These are phyloP conservation scores for Botrytis elliptica DNA, from an alignment of 2,329 filamentous ascomycete genomes.

Conservation along the genomic window DNA sequence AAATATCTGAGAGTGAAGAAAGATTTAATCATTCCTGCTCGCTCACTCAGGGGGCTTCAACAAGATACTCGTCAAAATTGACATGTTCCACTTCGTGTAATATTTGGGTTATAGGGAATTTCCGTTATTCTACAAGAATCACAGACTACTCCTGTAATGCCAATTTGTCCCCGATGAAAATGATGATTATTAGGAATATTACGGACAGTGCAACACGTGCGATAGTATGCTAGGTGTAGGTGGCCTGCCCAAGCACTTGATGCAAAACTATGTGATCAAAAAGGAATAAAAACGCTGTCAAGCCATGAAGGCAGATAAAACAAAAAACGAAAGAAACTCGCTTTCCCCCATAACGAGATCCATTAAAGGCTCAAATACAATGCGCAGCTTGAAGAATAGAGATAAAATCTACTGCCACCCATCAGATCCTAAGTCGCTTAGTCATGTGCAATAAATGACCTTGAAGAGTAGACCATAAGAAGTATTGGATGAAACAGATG, in stretches of 20 bases:
- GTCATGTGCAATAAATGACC: neutral
- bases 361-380: neutral
- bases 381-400: neutral
- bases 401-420: neutral
- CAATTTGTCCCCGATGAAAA: neutral
- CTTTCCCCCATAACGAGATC: neutral
- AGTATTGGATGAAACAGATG: constrained; percentile 2
- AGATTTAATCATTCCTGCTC: neutral
- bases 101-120: no score
- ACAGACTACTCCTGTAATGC: neutral
- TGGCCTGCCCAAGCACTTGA: neutral
- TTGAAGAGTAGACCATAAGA: neutral
- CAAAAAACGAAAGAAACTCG: no score
- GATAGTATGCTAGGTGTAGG: neutral
- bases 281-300: neutral
- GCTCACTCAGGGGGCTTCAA: neutral
- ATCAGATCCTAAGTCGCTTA: neutral
- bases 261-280: neutral
- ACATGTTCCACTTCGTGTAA: neutral
- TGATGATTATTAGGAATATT: neutral
- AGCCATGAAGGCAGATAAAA: neutral
- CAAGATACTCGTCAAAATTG: neutral
- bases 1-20: neutral
- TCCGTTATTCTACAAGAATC: neutral
- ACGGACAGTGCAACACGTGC: neutral